Conservation (phyloP, 2,329 filamentous ascomycete genomes). For the Sporothrix protearum region DNA sequence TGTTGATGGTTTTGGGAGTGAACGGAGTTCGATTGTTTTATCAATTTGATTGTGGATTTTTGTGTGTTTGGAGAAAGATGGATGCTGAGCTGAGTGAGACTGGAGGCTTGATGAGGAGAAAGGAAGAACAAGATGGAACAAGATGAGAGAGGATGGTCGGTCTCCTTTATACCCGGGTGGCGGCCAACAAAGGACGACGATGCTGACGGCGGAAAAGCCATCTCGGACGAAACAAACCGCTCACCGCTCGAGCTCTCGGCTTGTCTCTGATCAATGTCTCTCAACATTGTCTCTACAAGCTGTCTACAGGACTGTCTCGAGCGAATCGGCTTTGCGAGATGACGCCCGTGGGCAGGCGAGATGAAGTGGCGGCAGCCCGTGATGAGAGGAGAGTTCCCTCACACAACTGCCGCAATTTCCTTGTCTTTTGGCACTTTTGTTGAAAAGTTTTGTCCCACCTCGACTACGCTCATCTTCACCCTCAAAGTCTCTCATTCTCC, state of each 20-base stretch:
- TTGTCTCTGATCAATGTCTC: neutral
- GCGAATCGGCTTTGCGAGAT: neutral
- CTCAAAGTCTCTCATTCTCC: slow-evolving; percentile 9
- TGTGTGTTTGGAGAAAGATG: neutral
- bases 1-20: neutral
- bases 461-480: neutral
- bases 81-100: neutral
- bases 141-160: neutral
- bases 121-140: neutral
- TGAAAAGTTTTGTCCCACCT: neutral
- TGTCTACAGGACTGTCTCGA: neutral
- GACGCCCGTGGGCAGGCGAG: neutral
- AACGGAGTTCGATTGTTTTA: neutral
- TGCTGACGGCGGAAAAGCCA: neutral
- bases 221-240: neutral
- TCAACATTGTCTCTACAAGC: neutral
- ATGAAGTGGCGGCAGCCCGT: neutral
- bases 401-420: neutral
- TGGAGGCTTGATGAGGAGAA: slow-evolving; percentile 1
- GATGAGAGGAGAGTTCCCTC: neutral
- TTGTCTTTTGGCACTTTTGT: too few species aligned
- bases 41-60: neutral
- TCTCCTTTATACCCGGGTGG: slow-evolving; percentile 3
- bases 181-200: neutral
- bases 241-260: neutral